Conservation (phyloP, 2,329 filamentous ascomycete genomes). For the Ophiostoma pallidulum region DNA sequence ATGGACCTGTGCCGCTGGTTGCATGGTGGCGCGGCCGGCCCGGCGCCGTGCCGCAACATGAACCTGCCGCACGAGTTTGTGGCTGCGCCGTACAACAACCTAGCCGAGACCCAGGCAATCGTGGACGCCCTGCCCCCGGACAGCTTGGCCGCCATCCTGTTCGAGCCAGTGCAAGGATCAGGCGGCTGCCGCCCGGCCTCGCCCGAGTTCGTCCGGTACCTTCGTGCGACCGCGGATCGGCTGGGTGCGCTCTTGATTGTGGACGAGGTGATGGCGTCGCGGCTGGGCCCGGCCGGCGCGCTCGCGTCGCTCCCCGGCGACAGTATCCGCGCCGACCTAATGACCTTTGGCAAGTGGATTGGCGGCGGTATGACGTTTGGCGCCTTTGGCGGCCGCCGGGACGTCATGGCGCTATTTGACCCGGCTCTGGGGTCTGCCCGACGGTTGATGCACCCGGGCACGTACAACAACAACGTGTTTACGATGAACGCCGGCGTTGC, state of each 20-base stretch:
- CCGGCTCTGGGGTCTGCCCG: conserved; percentile 49
- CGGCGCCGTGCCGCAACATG: conserved; percentile 33
- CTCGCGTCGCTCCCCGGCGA: conserved; percentile 40
- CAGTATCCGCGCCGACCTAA: conserved; percentile 47
- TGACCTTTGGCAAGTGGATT: conserved; percentile 48
- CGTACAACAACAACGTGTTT: conserved; percentile 54
- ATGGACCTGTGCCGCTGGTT: conserved; percentile 15
- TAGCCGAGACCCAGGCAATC: conserved; percentile 34
- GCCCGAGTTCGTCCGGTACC: conserved; percentile 36
- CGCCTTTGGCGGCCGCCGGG: conserved; percentile 42
- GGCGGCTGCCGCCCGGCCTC: conserved; percentile 46
- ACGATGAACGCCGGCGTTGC: conserved; percentile 47
- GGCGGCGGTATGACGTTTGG: conserved; percentile 51
- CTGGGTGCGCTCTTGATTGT: conserved; percentile 43
- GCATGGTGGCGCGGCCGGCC: conserved; percentile 15
- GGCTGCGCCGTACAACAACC: conserved; percentile 52
- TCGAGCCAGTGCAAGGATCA: conserved; percentile 56
- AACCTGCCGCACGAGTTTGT: conserved; percentile 44
- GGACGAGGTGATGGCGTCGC: conserved; percentile 64
- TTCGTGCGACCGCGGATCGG: conserved; percentile 10
- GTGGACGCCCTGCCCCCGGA: conserved; percentile 28
- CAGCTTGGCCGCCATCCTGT: conserved; percentile 51
- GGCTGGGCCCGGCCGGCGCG: conserved; percentile 42
- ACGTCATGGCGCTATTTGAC: conserved; percentile 67
- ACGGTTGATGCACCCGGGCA: conserved; percentile 44